Conservation (phyloP, 2,329 filamentous ascomycete species). For the Cercospora brassicicola region DNA sequence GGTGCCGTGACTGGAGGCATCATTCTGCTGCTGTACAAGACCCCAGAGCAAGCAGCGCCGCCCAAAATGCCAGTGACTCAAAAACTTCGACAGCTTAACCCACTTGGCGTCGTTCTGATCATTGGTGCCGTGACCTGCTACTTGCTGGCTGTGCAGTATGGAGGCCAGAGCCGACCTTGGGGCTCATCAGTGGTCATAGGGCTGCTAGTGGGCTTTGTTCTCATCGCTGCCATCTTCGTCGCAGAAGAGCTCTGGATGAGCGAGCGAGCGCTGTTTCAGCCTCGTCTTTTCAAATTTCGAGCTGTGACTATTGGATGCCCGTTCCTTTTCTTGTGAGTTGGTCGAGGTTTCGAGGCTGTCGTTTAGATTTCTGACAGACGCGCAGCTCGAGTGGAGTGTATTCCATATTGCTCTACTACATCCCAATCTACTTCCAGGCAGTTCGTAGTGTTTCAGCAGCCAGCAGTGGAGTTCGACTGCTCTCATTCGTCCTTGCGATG, state of each 20-base stretch:
- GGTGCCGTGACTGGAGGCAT: constrained; percentile 1
- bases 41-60: background rate
- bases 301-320: background rate
- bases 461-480: background rate
- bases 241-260: background rate
- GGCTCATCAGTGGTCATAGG: background rate
- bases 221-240: background rate
- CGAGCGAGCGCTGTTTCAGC: background rate
- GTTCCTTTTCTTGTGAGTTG: background rate
- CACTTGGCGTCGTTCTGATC: background rate
- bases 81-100: background rate
- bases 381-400: background rate
- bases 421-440: constrained; percentile 7
- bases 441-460: background rate
- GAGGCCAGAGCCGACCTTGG: background rate
- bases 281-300: background rate
- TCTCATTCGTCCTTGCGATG: background rate
- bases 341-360: background rate
- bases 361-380: background rate
- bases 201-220: background rate
- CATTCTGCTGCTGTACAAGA: background rate
- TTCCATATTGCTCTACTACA: constrained; percentile 3
- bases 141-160: background rate
- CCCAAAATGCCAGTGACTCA: background rate
- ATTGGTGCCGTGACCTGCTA: background rate